Evolutionary conservation across 345 rosid genomes (phyloP), one percentile per base, ranked within the genome.

Genomic region (Microcos paniculata): DNA sequence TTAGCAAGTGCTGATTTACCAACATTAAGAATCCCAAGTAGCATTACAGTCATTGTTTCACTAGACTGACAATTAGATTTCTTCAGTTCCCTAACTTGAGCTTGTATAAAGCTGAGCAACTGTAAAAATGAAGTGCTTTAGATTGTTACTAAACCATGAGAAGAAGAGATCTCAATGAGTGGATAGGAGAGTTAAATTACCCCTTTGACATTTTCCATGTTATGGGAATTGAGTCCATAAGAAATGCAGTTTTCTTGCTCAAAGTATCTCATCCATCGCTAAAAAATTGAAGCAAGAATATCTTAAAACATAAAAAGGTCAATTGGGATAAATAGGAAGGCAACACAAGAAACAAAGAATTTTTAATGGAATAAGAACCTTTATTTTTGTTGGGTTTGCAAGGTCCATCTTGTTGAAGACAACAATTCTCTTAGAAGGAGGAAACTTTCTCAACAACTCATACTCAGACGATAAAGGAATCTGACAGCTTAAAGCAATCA

Each of bases 1-100:
- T 89, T 92, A 66, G 90, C 84, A 3, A 92, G 88, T 51, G 97
- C 98, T 2, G 98, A 92, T 49, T 92, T 92, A 71, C 98, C 98
- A 24, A 88, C 94, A 45, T 91, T 94, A 30, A 97, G 97, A 79
- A 92, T 84, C 80, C 97, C 97, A 8, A 88, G 87, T 26, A 94
- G 81, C 97, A 94, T 84, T 53, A 87, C 72, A 43, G 94, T 87
- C n/a, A n/a, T n/a, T n/a, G n/a, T n/a, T n/a, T n/a, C n/a, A n/a
- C n/a, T n/a, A n/a, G n/a, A n/a, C n/a, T n/a, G n/a, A n/a, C n/a
- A n/a, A n/a, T n/a, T n/a, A n/a, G n/a, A n/a, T n/a, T n/a, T n/a
- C n/a, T n/a, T 69, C 79, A 87, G 59, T 76, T 83, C 83, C 82
- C 94, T 87, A 35, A 89, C 82, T 79, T 80, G 90, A 66, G 87